These are phyloP conservation scores for Setaria italica DNA, from an alignment of 202 grass and related monocot genomes.

Conservation along the genomic window DNA sequence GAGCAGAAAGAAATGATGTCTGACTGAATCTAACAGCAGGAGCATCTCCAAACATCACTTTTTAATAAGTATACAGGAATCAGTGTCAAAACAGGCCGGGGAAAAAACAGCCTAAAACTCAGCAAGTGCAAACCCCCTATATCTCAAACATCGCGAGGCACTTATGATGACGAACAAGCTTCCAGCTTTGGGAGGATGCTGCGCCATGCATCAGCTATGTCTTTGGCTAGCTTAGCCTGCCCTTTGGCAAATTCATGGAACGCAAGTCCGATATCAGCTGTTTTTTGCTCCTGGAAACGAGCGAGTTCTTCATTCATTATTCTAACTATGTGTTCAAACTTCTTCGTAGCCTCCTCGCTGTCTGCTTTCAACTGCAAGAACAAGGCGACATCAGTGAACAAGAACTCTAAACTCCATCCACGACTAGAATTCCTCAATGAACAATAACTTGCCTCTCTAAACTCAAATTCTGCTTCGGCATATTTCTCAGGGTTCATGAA, in stretches of 20 bases:
- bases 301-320: conserved; percentile 91
- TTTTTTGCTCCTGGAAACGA: conserved; percentile 97
- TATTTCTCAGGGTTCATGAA: conserved; percentile 87
- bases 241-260: conserved; percentile 98
- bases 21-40: conserved; percentile 39
- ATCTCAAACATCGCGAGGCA: conserved; percentile 35
- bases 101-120: conserved; percentile 52
- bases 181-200: conserved; percentile 86
- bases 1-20: conserved; percentile 30
- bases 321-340: conserved; percentile 80
- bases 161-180: conserved; percentile 64
- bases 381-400: conserved; percentile 31
- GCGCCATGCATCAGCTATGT: conserved; percentile 93
- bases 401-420: conserved; percentile 27
- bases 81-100: conserved; percentile 40
- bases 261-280: conserved; percentile 84
- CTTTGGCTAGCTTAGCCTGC: conserved; percentile 94
- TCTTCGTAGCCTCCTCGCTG: conserved; percentile 83
- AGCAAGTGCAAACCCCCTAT: conserved; percentile 5
- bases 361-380: conserved; percentile 74
- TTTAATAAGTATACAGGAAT: conserved; percentile 45
- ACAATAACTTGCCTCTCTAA: conserved; percentile 68
- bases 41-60: conserved; percentile 36
- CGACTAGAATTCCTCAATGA: conserved; percentile 18
- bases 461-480: conserved; percentile 78